Evolutionary conservation across 176 grass and related monocot species (phyloP).

Genomic region (Secale cereale): DNA sequence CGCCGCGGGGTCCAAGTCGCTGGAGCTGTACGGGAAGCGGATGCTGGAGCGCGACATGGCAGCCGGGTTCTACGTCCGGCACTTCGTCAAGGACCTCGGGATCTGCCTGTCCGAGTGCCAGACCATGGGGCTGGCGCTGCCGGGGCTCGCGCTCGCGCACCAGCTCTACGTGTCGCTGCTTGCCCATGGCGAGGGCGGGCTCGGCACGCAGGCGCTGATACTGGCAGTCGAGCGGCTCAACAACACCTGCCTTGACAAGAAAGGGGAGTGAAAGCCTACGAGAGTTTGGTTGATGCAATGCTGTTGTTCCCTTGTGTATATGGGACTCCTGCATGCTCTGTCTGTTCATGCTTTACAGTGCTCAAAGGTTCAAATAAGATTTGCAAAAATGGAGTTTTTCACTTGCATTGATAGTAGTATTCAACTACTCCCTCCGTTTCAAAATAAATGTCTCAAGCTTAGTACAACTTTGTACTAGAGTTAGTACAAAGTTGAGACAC

Average conservation of each 20-base stretch:
- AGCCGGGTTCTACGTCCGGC: slow-evolving; percentile 85
- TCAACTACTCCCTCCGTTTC: neutral
- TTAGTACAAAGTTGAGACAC: too few species aligned
- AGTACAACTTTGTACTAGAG: too few species aligned
- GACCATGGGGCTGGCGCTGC: slow-evolving; percentile 87
- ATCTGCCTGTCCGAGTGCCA: slow-evolving; percentile 95
- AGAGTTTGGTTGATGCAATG: neutral
- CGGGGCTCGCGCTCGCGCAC: slow-evolving; percentile 80
- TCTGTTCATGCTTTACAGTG: neutral
- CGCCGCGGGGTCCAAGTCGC: slow-evolving; percentile 79
- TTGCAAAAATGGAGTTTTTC: neutral
- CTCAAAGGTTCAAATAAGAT: slow-evolving; percentile 30
- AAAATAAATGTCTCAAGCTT: too few species aligned
- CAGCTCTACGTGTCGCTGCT: slow-evolving; percentile 85
- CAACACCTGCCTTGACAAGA: slow-evolving; percentile 74
- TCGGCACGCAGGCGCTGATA: slow-evolving; percentile 87
- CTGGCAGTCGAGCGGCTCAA: slow-evolving; percentile 77
- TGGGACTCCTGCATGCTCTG: neutral
- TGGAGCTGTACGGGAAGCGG: slow-evolving; percentile 77
- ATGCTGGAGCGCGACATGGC: slow-evolving; percentile 90
- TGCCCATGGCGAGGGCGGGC: slow-evolving; percentile 73
- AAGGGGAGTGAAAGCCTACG: slow-evolving; percentile 11
- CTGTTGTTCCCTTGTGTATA: neutral
- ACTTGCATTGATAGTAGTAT: neutral
- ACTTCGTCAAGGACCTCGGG: slow-evolving; percentile 95